Evolutionary conservation across 805 yeast species (phyloP).

Genomic region (Millerago galiae): DNA sequence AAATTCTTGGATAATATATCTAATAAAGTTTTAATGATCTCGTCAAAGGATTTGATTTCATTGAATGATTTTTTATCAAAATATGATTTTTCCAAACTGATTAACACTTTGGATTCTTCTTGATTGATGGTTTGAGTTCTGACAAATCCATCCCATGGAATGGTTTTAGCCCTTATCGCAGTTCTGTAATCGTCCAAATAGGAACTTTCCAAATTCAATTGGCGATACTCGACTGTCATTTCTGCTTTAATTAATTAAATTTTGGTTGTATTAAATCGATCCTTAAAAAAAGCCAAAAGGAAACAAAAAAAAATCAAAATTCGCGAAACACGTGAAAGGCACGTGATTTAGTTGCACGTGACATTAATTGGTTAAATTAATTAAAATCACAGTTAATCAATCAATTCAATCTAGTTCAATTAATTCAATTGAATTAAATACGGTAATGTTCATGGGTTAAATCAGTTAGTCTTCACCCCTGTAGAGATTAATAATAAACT

Average conservation of each 20-base stretch:
- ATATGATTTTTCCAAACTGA: constrained; percentile 26
- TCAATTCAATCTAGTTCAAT: too few relatives aligned
- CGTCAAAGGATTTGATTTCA: constrained; percentile 32
- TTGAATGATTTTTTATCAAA: constrained; percentile 31
- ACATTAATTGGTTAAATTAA: too few relatives aligned
- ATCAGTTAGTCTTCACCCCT: too few relatives aligned
- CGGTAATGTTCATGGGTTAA: too few relatives aligned
- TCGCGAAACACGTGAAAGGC: too few relatives aligned
- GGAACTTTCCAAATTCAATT: constrained; percentile 50
- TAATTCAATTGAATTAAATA: too few relatives aligned
- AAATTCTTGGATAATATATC: constrained; percentile 45
- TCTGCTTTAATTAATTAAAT: not conserved
- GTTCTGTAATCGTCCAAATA: constrained; percentile 58
- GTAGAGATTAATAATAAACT: too few relatives aligned
- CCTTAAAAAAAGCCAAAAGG: not conserved
- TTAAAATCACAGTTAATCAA: too few relatives aligned
- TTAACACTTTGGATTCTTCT: constrained; percentile 51
- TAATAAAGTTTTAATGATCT: constrained; percentile 49
- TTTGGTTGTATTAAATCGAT: not conserved
- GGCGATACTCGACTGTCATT: constrained; percentile 20
- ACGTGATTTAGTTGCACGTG: too few relatives aligned
- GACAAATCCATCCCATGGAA: constrained; percentile 90
- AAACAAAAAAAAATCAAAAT: not conserved
- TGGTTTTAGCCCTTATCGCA: constrained; percentile 68
- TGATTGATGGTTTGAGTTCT: constrained; percentile 62